Evolutionary conservation across 2,329 filamentous ascomycete species (phyloP).

Genomic region (Aspergillus luchuensis): DNA sequence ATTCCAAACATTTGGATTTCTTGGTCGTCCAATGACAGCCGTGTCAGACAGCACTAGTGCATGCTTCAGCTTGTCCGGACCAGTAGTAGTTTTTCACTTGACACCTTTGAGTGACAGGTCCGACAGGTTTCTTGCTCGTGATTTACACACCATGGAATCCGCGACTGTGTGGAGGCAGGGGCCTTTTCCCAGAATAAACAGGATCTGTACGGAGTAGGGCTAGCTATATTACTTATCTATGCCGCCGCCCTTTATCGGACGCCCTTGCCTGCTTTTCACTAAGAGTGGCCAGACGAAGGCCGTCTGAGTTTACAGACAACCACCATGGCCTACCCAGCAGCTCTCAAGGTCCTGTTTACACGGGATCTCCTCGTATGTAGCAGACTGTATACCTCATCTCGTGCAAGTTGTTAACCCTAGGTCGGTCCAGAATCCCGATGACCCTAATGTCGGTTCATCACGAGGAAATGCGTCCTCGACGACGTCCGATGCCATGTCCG

Average conservation of each 20-base stretch:
- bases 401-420: background rate
- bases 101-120: slow-evolving; percentile 31
- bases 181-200: background rate
- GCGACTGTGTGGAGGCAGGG: slow-evolving; percentile 9
- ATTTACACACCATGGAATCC: slow-evolving; percentile 1
- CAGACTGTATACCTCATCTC: background rate
- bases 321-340: slow-evolving; percentile 7
- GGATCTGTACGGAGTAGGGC: slow-evolving; percentile 1
- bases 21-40: slow-evolving; percentile 12
- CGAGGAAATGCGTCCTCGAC: slow-evolving; percentile 42
- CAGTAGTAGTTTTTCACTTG: slow-evolving; percentile 2
- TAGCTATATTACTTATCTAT: background rate
- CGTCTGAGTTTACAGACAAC: background rate
- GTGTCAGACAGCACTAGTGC: slow-evolving; percentile 16
- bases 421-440: slow-evolving; percentile 37
- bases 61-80: slow-evolving; percentile 15
- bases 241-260: background rate
- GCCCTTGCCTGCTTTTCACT: background rate
- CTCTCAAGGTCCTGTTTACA: background rate
- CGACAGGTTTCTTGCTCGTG: slow-evolving; percentile 15
- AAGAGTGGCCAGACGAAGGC: background rate
- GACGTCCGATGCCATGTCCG: slow-evolving; percentile 32
- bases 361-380: slow-evolving; percentile 17
- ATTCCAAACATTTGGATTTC: slow-evolving; percentile 12
- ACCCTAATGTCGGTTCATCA: slow-evolving; percentile 46